Base-by-base conservation (phyloP, 2,329 filamentous ascomycete genomes). In the Xylariales sp. region DNA sequence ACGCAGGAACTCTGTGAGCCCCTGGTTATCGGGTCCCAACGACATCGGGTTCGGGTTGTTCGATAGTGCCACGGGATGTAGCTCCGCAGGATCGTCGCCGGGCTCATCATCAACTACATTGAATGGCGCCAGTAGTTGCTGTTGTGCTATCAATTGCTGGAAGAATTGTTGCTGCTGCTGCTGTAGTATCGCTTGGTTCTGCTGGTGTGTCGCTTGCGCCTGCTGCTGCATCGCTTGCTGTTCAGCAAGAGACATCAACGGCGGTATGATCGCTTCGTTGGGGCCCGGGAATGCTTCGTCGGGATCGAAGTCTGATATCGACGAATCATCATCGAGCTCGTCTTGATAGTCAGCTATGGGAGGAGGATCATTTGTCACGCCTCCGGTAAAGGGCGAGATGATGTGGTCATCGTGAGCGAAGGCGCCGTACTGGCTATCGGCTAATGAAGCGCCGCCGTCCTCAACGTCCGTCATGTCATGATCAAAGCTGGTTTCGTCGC, bases 1-100 rank as follows among this genome's bases (percentile, higher is more conserved):
- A 27, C 65, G 61, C 22, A 80, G 61, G 48, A 80, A 79, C 27
- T 74, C 65, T 21, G 63, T 47, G 20, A 78, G 58, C 32, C 66
- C 66, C 25, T 68, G 60, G 50, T 81, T 81, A 40, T 66, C 64
- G 10, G 71, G 70, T 8, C 67, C 67, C 21, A 76, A 61, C 12
- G 55, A 58, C 41, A 48, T 49, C n/a, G 55, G 50, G 29, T 60
- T 61, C 4, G 55, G 53, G 44, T 60, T 63, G 43, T 54, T 58
- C n/a, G n/a, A n/a, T 33, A 62, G 31, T 31, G 60, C 50, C 24
- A 55, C 47, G 11, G 62, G 57, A 38, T 64, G 58, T 35, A 50
- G 41, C 21, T 44, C 49, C 27, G 40, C 45, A 15, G 38, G 35
- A 21, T 43, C 50, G 20, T 38, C 40, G 11, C 49, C 46, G 21